Evolutionary conservation across 1,284 basidiomycete genomes (phyloP).

Genomic region (Caloboletus firmus): DNA sequence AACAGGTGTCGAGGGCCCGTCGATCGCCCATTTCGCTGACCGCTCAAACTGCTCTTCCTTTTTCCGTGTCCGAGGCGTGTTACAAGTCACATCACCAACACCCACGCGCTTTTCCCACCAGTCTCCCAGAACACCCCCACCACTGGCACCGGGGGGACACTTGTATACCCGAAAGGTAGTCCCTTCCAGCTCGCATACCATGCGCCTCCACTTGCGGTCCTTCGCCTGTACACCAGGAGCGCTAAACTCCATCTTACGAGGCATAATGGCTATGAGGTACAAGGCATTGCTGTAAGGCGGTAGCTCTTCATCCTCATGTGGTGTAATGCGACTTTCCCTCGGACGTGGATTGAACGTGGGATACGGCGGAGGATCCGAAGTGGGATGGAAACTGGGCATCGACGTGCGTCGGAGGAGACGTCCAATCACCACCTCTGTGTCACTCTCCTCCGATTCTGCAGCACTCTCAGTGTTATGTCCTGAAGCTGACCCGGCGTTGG

Average conservation of each 20-base stretch:
- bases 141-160: slow-evolving; percentile 49
- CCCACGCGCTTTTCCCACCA: slow-evolving; percentile 79
- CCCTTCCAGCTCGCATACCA: slow-evolving; percentile 90
- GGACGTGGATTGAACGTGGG: slow-evolving; percentile 32
- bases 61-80: slow-evolving; percentile 27
- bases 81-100: slow-evolving; percentile 52
- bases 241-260: slow-evolving; percentile 93
- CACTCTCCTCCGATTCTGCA: slow-evolving; percentile 26
- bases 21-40: slow-evolving; percentile 24
- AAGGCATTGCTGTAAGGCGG: slow-evolving; percentile 84
- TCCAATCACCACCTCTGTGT: slow-evolving; percentile 24
- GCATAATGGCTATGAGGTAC: slow-evolving; percentile 82
- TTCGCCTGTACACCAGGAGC: slow-evolving; percentile 83
- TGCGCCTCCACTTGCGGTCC: slow-evolving; percentile 89
- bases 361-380: slow-evolving; percentile 36
- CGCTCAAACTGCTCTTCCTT: slow-evolving; percentile 37
- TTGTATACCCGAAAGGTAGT: slow-evolving; percentile 87
- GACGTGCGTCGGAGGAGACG: slow-evolving; percentile 32
- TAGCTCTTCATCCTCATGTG: slow-evolving; percentile 60
- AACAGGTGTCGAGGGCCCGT: slow-evolving; percentile 6
- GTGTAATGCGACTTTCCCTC: slow-evolving; percentile 18
- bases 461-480: slow-evolving; percentile 7
- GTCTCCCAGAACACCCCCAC: slow-evolving; percentile 54
- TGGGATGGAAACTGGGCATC: slow-evolving; percentile 37
- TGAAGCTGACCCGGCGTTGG: slow-evolving; percentile 14